phyloP scores from a whole-genome alignment of 2,329 filamentous ascomycete genomes.

The Fusarium clavum region DNA sequence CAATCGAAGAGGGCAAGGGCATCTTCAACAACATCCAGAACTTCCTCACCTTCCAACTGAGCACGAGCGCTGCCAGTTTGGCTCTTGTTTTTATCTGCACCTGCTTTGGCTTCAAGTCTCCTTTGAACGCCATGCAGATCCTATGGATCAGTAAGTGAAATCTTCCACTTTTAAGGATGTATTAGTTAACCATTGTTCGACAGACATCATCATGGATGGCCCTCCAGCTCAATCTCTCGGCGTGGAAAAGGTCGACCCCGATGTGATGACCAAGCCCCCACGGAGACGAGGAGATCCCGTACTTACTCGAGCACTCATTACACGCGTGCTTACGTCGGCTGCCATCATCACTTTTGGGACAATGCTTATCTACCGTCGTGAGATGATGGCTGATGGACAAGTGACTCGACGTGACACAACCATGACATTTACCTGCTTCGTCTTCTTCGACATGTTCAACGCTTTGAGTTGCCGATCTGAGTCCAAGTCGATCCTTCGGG shows the following conservation, averaged over 20 bases:
- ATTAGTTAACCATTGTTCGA: constrained; percentile 26
- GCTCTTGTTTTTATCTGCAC: constrained; percentile 93
- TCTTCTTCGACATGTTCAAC: constrained; percentile 99
- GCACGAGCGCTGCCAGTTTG: constrained; percentile 93
- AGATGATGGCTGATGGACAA: constrained; percentile 85
- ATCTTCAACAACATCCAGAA: constrained; percentile 99
- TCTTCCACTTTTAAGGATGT: background rate
- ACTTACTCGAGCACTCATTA: constrained; percentile 84
- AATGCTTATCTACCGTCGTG: constrained; percentile 87
- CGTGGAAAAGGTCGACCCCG: constrained; percentile 92
- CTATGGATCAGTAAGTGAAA: constrained; percentile 92
- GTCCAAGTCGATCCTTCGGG: constrained; percentile 86
- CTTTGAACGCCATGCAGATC: constrained; percentile 99
- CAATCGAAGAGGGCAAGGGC: constrained; percentile 98
- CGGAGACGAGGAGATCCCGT: constrained; percentile 87
- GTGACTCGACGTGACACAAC: constrained; percentile 96
- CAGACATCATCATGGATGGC: constrained; percentile 99
- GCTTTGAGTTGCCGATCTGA: constrained; percentile 93
- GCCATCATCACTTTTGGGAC: constrained; percentile 93
- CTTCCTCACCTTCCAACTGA: constrained; percentile 97
- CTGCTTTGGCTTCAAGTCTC: constrained; percentile 91
- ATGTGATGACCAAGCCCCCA: constrained; percentile 92
- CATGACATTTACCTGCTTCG: constrained; percentile 99
- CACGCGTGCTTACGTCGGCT: constrained; percentile 87
- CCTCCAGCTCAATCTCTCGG: constrained; percentile 96